These are phyloP conservation scores for Sclerotinia borealis DNA, from an alignment of 2,329 filamentous ascomycete genomes.

Conservation along the genomic window DNA sequence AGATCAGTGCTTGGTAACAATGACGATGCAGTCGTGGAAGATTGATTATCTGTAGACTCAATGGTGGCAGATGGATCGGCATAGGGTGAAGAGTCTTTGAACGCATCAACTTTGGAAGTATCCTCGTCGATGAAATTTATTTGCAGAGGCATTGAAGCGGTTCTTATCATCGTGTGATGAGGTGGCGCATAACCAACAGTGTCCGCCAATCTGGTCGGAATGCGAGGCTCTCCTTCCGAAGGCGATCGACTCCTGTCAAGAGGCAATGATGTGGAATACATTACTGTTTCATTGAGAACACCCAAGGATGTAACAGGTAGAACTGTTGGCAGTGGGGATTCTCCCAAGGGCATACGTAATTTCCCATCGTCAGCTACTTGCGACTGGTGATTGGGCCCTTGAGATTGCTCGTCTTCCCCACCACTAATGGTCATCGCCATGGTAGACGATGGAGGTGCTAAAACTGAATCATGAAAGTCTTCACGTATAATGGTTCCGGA, in stretches of 20 bases:
- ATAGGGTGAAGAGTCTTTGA: neutral
- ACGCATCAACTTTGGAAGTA: neutral
- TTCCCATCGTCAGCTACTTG: neutral
- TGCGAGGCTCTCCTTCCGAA: neutral
- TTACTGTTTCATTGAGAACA: too few species aligned
- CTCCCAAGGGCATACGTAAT: neutral
- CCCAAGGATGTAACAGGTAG: too few species aligned
- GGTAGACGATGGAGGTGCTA: neutral
- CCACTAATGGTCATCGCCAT: neutral
- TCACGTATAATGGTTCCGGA: neutral
- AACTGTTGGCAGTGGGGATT: neutral
- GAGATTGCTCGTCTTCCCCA: neutral
- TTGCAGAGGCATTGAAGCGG: too few species aligned
- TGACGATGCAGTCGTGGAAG: neutral
- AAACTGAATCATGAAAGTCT: neutral
- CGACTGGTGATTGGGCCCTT: neutral
- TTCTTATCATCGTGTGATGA: neutral
- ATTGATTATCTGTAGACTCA: neutral
- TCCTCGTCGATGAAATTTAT: neutral
- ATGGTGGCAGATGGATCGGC: neutral
- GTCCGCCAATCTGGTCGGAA: neutral
- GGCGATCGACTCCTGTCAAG: neutral
- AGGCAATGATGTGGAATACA: neutral
- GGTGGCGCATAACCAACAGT: neutral
- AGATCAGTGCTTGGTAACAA: neutral